Base-by-base conservation (phyloP, 441 rosid species). In the Populus hybrid region DNA sequence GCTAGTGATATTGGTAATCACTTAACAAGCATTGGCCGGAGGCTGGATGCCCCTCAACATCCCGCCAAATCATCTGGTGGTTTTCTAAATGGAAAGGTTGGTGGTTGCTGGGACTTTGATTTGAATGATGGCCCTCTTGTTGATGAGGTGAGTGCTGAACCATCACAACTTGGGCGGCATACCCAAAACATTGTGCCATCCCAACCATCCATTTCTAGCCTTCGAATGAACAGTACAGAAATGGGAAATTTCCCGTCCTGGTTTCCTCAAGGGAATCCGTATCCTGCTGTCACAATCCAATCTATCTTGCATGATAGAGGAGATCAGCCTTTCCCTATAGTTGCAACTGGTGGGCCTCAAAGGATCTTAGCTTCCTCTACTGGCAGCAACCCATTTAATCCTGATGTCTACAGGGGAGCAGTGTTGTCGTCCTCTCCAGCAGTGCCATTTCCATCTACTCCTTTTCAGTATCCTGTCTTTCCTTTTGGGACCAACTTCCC, bases 71-170 rank as follows among this genome's bases (percentile, higher is more conserved):
- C 83, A 6, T 79, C 90, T 32, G 82, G 73, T 72, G 85, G 87
- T 80, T 46, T 80, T 67, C 85, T 72, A 72, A 85, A 85, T 65
- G 82, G 86, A 54, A 89, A 83, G 74, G 75, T 67, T 24, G 85
- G 81, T 70, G 79, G 81, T 12, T 82, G 71, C 78, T 87, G 92
- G 81, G 95, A 90, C 78, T 92, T 95, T 66, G 99, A 95, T 84
- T 85, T 95, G 90, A 95, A 95, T 73, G 92, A 95, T 88, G 99
- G 98, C 38, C 99, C 99, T 9, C 80, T 81, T 74, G 82, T 70
- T 63, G 98, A 92, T 80, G 98, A 93, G 71, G 79, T 24, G 42
- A 72, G 42, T 75, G 81, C 77, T 2, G 99, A 92, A 59, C 84
- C 91, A 74, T 85, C 90, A 8, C 42, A 79, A 20, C 80, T 85